Conservation (phyloP, 257 asterid species). For the Datura wrightii region DNA sequence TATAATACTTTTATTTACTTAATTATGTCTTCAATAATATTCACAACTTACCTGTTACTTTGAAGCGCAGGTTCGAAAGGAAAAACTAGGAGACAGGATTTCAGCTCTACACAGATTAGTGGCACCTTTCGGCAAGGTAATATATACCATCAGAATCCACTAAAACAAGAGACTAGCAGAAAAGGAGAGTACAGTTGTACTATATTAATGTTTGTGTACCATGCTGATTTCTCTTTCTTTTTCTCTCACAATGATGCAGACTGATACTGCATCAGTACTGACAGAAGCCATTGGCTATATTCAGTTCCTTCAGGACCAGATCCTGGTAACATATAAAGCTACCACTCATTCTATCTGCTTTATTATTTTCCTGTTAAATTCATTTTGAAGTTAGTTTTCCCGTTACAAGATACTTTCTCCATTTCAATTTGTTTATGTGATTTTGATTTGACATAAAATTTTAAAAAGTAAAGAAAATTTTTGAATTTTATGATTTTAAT, state of each 20-base stretch:
- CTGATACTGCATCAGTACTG: constrained; percentile 51
- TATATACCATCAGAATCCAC: constrained; percentile 35
- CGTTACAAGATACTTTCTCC: too few species aligned
- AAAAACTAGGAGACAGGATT: constrained; percentile 51
- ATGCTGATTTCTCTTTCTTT: constrained; percentile 25
- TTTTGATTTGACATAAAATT: too few species aligned
- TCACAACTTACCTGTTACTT: background rate
- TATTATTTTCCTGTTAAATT: background rate
- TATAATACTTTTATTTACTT: background rate
- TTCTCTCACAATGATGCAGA: constrained; percentile 34
- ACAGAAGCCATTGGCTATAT: constrained; percentile 49
- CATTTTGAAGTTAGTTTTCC: background rate
- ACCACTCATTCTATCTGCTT: background rate
- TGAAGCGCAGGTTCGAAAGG: constrained; percentile 42
- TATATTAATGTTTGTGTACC: constrained; percentile 32
- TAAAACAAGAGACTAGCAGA: constrained; percentile 9
- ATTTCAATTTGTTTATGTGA: too few species aligned
- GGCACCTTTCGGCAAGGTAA: constrained; percentile 54
- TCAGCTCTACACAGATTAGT: constrained; percentile 52
- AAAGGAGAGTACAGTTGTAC: background rate
- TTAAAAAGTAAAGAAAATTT: too few species aligned
- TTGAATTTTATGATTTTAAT: too few species aligned
- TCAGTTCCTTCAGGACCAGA: constrained; percentile 47
- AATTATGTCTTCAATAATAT: background rate
- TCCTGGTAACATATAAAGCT: constrained; percentile 33